Conservation (phyloP, 768 basidiomycete species). For the Suillus sp. region DNA sequence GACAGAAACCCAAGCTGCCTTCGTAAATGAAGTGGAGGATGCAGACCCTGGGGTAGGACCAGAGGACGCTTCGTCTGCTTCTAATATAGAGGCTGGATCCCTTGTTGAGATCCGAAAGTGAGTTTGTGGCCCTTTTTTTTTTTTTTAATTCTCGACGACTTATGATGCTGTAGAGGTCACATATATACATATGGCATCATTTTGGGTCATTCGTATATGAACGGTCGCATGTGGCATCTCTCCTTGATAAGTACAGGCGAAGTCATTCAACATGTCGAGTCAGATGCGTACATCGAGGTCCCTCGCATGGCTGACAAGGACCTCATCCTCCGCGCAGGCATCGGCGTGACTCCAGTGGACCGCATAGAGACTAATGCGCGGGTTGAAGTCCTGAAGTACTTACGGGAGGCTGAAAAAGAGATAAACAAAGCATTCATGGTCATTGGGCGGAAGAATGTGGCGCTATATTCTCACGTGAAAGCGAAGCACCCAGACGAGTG, state of each 20-base stretch:
- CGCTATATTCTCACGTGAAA: slow-evolving; percentile 47
- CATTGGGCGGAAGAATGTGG: slow-evolving; percentile 28
- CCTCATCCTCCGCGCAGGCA: slow-evolving; percentile 52
- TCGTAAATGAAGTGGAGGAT: slow-evolving; percentile 25
- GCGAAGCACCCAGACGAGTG: slow-evolving; percentile 52
- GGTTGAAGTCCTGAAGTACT: slow-evolving; percentile 58
- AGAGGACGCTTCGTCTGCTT: slow-evolving; percentile 16
- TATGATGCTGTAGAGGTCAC: slow-evolving; percentile 21
- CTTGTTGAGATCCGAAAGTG: slow-evolving; percentile 58
- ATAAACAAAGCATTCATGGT: slow-evolving; percentile 47
- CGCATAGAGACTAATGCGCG: slow-evolving; percentile 55
- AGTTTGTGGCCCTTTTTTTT: slow-evolving; percentile 17
- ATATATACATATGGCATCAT: slow-evolving; percentile 30
- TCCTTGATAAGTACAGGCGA: slow-evolving; percentile 48
- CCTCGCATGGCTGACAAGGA: slow-evolving; percentile 54
- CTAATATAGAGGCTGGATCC: slow-evolving; percentile 42
- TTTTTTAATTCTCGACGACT: slow-evolving; percentile 6
- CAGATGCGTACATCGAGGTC: slow-evolving; percentile 64
- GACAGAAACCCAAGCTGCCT: slow-evolving; percentile 19
- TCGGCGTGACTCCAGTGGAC: slow-evolving; percentile 27
- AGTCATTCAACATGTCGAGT: slow-evolving; percentile 45
- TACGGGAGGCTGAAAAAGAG: slow-evolving; percentile 54
- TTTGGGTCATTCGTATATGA: slow-evolving; percentile 33
- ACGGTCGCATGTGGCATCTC: slow-evolving; percentile 31
- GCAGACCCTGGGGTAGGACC: slow-evolving; percentile 16